phyloP scores from a whole-genome alignment of 1,284 basidiomycete genomes.

The Leccinum ponderosum region DNA sequence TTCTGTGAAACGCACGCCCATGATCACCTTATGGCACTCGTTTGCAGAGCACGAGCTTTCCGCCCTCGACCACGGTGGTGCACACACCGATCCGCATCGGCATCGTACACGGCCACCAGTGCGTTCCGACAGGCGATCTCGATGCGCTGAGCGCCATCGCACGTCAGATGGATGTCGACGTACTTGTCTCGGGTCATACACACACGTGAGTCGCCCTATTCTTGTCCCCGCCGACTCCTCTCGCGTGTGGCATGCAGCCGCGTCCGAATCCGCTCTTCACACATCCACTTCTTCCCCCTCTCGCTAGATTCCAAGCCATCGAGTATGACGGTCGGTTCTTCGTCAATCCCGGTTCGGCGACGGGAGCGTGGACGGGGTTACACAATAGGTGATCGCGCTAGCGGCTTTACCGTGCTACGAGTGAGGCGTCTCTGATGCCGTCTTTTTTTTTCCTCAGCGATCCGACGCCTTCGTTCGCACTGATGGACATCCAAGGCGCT shows the following conservation, averaged over 20 bases:
- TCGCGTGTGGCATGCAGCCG: not conserved
- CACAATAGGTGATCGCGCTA: constrained; percentile 56
- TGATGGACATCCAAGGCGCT: constrained; percentile 94
- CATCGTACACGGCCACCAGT: constrained; percentile 93
- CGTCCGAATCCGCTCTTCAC: not conserved
- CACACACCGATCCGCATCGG: constrained; percentile 93
- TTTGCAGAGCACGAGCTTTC: constrained; percentile 66
- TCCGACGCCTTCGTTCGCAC: constrained; percentile 81
- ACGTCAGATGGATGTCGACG: constrained; percentile 96
- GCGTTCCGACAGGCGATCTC: constrained; percentile 88
- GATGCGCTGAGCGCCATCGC: constrained; percentile 88
- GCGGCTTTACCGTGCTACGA: constrained; percentile 2
- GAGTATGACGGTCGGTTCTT: constrained; percentile 93
- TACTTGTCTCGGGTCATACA: constrained; percentile 91
- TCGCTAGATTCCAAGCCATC: constrained; percentile 84
- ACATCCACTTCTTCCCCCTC: not conserved
- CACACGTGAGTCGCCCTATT: constrained; percentile 67
- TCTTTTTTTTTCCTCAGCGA: constrained; percentile 40
- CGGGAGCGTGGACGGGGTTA: constrained; percentile 88
- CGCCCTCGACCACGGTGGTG: constrained; percentile 79
- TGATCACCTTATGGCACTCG: constrained; percentile 11
- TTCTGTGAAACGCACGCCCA: not conserved
- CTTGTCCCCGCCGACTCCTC: not conserved
- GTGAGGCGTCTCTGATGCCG: not conserved
- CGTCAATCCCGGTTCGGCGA: constrained; percentile 94